Evolutionary conservation across 306 rosid species (phyloP).

Genomic region (Hylodesmum podocarpum): DNA sequence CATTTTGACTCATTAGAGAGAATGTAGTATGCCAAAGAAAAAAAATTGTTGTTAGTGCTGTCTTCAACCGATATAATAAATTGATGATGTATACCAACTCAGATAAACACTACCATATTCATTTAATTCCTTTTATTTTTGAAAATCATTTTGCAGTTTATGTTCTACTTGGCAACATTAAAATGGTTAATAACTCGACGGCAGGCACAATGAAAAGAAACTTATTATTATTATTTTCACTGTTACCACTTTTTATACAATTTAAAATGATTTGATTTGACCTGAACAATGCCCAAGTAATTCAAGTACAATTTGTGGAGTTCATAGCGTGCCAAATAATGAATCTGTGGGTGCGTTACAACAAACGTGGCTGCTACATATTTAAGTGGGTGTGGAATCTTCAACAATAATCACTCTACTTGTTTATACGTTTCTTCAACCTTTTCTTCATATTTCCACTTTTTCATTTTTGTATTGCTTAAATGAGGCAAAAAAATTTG

Average conservation of each 20-base stretch:
- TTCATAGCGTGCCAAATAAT: background rate
- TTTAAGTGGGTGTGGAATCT: conserved; percentile 30
- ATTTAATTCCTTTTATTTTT: too few relatives aligned
- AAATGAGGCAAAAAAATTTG: too few relatives aligned
- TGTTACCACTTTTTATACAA: background rate
- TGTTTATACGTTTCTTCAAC: background rate
- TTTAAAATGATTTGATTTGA: background rate
- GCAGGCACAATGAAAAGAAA: conserved; percentile 7
- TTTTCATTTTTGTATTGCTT: too few relatives aligned
- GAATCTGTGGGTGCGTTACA: conserved; percentile 47
- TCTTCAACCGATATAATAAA: too few relatives aligned
- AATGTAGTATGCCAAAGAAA: too few relatives aligned
- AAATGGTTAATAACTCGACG: background rate
- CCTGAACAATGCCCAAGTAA: background rate
- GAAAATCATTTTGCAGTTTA: too few relatives aligned
- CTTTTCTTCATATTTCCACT: background rate
- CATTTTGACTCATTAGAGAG: too few relatives aligned
- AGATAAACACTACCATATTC: background rate
- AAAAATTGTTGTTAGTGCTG: too few relatives aligned
- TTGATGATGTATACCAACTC: too few relatives aligned
- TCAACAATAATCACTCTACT: conserved; percentile 4
- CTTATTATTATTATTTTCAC: background rate
- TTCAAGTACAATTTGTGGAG: conserved; percentile 3
- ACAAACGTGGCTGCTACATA: conserved; percentile 39
- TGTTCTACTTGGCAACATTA: background rate